Evolutionary conservation across 768 basidiomycete genomes (phyloP).

Genomic region (Pleurotus pulmonarius): DNA sequence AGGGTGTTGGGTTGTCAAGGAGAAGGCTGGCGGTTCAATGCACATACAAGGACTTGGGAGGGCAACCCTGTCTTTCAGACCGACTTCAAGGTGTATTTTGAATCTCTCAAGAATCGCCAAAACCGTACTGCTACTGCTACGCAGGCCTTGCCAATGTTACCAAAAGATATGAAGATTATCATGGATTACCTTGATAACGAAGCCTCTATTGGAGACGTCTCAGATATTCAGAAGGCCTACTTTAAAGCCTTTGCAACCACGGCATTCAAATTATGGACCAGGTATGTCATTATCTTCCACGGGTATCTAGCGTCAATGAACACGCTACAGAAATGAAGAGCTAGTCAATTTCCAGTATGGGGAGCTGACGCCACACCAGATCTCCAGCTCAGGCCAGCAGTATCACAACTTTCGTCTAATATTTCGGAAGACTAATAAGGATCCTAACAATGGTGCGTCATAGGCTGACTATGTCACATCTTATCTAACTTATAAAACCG

Average conservation of each 20-base stretch:
- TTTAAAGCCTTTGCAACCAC: constrained; percentile 17
- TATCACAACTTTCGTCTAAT: constrained; percentile 15
- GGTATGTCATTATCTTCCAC: constrained; percentile 7
- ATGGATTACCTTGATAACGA: constrained; percentile 3
- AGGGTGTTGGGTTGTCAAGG: constrained; percentile 15
- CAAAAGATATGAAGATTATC: constrained; percentile 6
- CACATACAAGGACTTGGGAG: constrained; percentile 12
- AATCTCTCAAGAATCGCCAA: constrained; percentile 6
- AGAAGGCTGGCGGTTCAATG: constrained; percentile 15
- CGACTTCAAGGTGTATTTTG: constrained; percentile 8
- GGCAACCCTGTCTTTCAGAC: constrained; percentile 17
- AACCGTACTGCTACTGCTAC: constrained; percentile 8
- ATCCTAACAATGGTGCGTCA: constrained; percentile 14
- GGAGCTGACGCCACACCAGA: constrained; percentile 9
- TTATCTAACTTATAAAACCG: not conserved
- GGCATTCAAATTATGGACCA: constrained; percentile 15
- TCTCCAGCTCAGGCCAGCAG: constrained; percentile 6
- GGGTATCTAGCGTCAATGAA: not conserved
- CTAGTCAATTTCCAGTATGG: constrained; percentile 13
- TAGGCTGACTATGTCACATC: not conserved
- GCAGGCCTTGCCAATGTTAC: constrained; percentile 9
- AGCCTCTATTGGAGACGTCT: not conserved
- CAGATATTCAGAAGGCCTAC: constrained; percentile 10
- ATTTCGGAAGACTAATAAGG: constrained; percentile 19
- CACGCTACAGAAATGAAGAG: constrained; percentile 13